Evolutionary conservation across 306 rosid species (phyloP), one percentile per base, ranked within the genome.

Genomic region (Carpinus fangiana): DNA sequence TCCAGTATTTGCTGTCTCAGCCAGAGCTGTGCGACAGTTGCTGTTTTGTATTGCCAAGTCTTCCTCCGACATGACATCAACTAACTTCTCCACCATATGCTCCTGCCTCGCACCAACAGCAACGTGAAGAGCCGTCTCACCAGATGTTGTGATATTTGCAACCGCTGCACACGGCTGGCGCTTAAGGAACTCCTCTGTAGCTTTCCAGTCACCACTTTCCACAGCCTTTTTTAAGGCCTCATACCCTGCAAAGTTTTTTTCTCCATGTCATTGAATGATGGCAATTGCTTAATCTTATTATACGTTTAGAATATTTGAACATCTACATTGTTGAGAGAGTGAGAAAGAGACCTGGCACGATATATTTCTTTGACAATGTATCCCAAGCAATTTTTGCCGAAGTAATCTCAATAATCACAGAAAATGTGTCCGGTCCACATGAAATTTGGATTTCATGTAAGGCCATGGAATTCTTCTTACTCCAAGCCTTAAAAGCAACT

Each of bases 111-210:
- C 0, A 8, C 2, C 2, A 7, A 9, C 66, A 13, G 80, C 75
- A 3, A 54, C 7, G n/a, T 21, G 68, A 67, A 77, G 80, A 41
- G 45, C 67, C 12, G 74, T 77, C 38, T 20, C 1, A 2, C 73
- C 52, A 2, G 0, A 0, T 18, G 5, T 0, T 50, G 51, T 3
- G 4, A 9, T 21, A 0, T 0, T 23, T 43, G 18, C 13, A 4
- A 13, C 54, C 12, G 43, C 4, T 53, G 23, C 68, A 4, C 38
- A 1, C 0, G 21, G 50, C 0, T 54, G 21, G 38, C 0, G 7
- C 12, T 41, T 9, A 9, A 54, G 4, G 12, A 69, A 77, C 12
- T 67, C n/a, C 10, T 47, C 8, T 12, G 12, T 7, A n/a, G 36
- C 11, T 2, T 6, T 6, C 47, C 12, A 55, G 1, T 77, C 54